These are phyloP conservation scores for Solanum rostratum DNA, from an alignment of 257 asterid genomes.

Conservation along the genomic window DNA sequence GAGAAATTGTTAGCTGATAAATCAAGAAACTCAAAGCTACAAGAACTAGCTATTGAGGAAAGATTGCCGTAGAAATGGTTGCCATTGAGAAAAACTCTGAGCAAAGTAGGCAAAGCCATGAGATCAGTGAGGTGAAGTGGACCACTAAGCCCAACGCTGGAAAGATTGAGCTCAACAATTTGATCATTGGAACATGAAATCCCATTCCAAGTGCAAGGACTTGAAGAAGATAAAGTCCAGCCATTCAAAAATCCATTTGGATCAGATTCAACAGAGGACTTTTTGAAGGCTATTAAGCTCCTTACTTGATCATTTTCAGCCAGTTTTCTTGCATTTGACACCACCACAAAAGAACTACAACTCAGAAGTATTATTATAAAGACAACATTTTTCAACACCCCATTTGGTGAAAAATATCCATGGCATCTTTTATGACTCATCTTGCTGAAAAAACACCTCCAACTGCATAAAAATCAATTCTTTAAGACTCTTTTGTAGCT, in stretches of 20 bases:
- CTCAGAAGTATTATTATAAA: conserved; percentile 23
- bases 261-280: conserved; percentile 51
- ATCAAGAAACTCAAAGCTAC: conserved; percentile 64
- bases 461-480: conserved; percentile 26
- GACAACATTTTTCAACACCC: conserved; percentile 22
- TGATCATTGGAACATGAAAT: conserved; percentile 55
- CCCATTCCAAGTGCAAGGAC: conserved; percentile 68
- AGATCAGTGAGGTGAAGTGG: conserved; percentile 46
- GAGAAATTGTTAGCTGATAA: conserved; percentile 57
- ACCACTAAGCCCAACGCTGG: conserved; percentile 51
- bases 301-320: conserved; percentile 24
- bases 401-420: neutral
- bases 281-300: conserved; percentile 46
- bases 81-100: conserved; percentile 38
- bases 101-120: conserved; percentile 35
- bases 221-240: conserved; percentile 50
- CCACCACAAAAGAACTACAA: conserved; percentile 21
- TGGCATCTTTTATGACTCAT: conserved; percentile 18
- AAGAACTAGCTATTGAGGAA: conserved; percentile 26
- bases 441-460: conserved; percentile 7
- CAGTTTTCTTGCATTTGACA: conserved; percentile 26
- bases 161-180: conserved; percentile 46
- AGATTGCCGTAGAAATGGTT: conserved; percentile 67
- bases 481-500: conserved; percentile 1
- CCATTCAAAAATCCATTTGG: conserved; percentile 43